Evolutionary conservation across 257 asterid genomes (phyloP), one percentile per base, ranked within the genome.

Genomic region (Solanum okadae): DNA sequence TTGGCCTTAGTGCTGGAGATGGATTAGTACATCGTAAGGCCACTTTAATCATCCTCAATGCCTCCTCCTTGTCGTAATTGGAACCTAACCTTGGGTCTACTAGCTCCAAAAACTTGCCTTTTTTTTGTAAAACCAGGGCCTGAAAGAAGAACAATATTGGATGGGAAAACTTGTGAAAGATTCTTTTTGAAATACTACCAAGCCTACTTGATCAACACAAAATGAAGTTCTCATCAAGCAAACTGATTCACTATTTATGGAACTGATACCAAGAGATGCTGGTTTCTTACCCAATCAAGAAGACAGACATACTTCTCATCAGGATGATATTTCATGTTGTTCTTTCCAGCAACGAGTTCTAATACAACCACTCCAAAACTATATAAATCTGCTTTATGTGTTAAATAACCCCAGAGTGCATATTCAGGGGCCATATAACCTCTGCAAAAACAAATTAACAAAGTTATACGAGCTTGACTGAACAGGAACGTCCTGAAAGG

Each of bases 341-440:
- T 93, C 88, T 89, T 95, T 70, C 97, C 96, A 49, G 96, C 92
- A 72, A 92, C 92, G 8, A 94, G 89, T 88, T 95, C 96, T 61
- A 94, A 87, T 11, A 93, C 92, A 86, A 95, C 94, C 3, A 93
- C 89, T 9, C 98, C 98, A 75, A 95, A 95, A 88, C 96, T 94
- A 84, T 94, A 94, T 42, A 95, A 95, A 35, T 95, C 96, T 7
- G 91, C 96, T 92, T 94, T 95, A 75, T 91, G 86, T 14, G 98
- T 95, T 44, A 95, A 89, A 90, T 93, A 92, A 83, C 98, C 98
- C 95, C 96, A 93, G 13, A 95, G 56, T 23, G 96, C 98, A 87
- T 94, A 94, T 90, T 94, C 96, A 6, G 96, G 95, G 56, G 98
- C 98, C 95, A 94, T 95, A 72, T 94, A 95, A 27, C 98, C 98